phyloP scores from a whole-genome alignment of 352 stramenopile species.

The Phytophthora pluvialis region DNA sequence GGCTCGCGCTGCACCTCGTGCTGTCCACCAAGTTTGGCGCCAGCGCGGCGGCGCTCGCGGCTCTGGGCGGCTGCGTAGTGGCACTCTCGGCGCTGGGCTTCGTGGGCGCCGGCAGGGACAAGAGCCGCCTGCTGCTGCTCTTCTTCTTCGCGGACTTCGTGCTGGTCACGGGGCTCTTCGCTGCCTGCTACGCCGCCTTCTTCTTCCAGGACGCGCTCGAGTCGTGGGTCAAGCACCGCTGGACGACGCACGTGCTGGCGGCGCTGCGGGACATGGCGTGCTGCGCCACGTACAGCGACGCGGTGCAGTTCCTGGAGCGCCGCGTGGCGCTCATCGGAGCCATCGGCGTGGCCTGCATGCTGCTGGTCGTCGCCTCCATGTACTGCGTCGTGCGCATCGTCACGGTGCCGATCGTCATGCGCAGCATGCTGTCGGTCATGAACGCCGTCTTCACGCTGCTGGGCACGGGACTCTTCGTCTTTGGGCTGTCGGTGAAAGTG shows the following conservation, averaged over 20 bases:
- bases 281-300: conserved; percentile 62
- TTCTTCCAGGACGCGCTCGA: conserved; percentile 70
- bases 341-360: conserved; percentile 53
- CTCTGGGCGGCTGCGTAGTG: conserved; percentile 51
- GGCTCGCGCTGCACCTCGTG: conserved; percentile 60
- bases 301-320: conserved; percentile 54
- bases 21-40: conserved; percentile 53
- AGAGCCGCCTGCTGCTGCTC: conserved; percentile 67
- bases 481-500: conserved; percentile 62
- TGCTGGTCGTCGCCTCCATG: conserved; percentile 60
- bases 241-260: conserved; percentile 50
- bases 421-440: conserved; percentile 79
- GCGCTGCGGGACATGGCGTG: conserved; percentile 53
- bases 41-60: conserved; percentile 54
- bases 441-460: conserved; percentile 76
- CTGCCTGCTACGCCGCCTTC: conserved; percentile 68
- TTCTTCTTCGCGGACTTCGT: conserved; percentile 84
- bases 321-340: conserved; percentile 56
- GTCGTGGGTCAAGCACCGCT: conserved; percentile 83
- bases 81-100: conserved; percentile 70
- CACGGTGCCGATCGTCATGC: conserved; percentile 89
- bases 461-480: conserved; percentile 60
- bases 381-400: conserved; percentile 87
- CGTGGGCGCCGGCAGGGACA: conserved; percentile 65
- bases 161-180: conserved; percentile 64